phyloP scores from a whole-genome alignment of 2,329 filamentous ascomycete genomes.

The Colletotrichum eleusines region DNA sequence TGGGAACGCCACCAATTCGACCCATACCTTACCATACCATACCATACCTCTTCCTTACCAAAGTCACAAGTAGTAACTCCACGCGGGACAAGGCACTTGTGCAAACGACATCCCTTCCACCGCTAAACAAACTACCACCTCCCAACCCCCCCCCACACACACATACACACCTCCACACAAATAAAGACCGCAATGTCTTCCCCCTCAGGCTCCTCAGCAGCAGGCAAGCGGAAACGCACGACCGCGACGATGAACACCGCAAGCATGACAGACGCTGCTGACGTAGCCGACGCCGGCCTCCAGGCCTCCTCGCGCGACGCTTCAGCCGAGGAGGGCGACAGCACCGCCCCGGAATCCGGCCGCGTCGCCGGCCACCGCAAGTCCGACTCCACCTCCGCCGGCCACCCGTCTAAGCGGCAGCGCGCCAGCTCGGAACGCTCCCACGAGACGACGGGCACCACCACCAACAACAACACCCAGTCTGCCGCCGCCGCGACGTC shows the following conservation, averaged over 20 bases:
- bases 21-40: too few relatives aligned
- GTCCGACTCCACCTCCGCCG: slow-evolving; percentile 58
- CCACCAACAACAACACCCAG: slow-evolving; percentile 44
- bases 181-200: slow-evolving; percentile 65
- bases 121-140: slow-evolving; percentile 5
- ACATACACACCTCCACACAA: background rate
- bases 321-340: slow-evolving; percentile 84
- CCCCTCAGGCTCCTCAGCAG: slow-evolving; percentile 64
- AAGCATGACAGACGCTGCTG: slow-evolving; percentile 56
- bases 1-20: slow-evolving; percentile 22
- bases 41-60: slow-evolving; percentile 24
- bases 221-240: slow-evolving; percentile 85
- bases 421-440: slow-evolving; percentile 72
- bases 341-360: slow-evolving; percentile 72
- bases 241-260: slow-evolving; percentile 63
- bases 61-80: slow-evolving; percentile 18
- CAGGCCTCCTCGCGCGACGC: slow-evolving; percentile 84
- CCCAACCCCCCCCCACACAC: background rate
- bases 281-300: slow-evolving; percentile 66
- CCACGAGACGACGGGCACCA: slow-evolving; percentile 51
- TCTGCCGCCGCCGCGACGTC: slow-evolving; percentile 54
- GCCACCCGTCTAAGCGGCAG: slow-evolving; percentile 80
- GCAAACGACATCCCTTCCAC: slow-evolving; percentile 21
- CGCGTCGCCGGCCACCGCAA: slow-evolving; percentile 68
- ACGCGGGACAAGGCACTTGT: slow-evolving; percentile 8